phyloP scores from a whole-genome alignment of 352 stramenopile species.

The Globisporangium alternatum region DNA sequence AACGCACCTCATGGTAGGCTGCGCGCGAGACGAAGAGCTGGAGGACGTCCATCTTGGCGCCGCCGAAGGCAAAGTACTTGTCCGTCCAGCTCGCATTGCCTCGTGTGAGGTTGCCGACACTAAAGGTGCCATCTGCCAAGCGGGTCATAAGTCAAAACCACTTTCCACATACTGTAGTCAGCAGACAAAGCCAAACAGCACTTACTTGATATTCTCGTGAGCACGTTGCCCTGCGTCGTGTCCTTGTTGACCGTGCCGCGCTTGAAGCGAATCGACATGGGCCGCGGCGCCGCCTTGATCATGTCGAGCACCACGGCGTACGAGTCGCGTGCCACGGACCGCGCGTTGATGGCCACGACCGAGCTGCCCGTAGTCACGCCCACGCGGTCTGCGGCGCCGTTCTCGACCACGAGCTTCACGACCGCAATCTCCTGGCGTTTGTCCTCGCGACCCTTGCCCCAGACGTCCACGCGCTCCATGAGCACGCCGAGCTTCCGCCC shows the following conservation, averaged over 20 bases:
- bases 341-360: slow-evolving; percentile 70
- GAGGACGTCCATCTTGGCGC: slow-evolving; percentile 77
- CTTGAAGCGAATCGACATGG: slow-evolving; percentile 72
- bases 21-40: slow-evolving; percentile 83
- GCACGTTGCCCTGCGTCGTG: slow-evolving; percentile 59
- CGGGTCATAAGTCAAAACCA: slow-evolving; percentile 12
- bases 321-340: slow-evolving; percentile 46
- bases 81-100: slow-evolving; percentile 73
- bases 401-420: slow-evolving; percentile 81
- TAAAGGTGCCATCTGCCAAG: slow-evolving; percentile 75
- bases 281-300: slow-evolving; percentile 74
- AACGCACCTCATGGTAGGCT: slow-evolving; percentile 70
- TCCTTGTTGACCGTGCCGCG: slow-evolving; percentile 63
- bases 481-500: slow-evolving; percentile 78
- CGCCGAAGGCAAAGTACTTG: slow-evolving; percentile 83
- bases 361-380: slow-evolving; percentile 64
- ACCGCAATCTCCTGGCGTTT: slow-evolving; percentile 61
- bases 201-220: slow-evolving; percentile 82
- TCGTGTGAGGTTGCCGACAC: slow-evolving; percentile 72
- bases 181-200: background rate
- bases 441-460: slow-evolving; percentile 42
- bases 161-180: slow-evolving; percentile 5
- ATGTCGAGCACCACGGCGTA: slow-evolving; percentile 70
- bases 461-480: slow-evolving; percentile 78
- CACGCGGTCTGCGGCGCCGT: slow-evolving; percentile 65